These are phyloP conservation scores for Hypoxylon sp. DNA, from an alignment of 2,329 filamentous ascomycete genomes.

Conservation along the genomic window DNA sequence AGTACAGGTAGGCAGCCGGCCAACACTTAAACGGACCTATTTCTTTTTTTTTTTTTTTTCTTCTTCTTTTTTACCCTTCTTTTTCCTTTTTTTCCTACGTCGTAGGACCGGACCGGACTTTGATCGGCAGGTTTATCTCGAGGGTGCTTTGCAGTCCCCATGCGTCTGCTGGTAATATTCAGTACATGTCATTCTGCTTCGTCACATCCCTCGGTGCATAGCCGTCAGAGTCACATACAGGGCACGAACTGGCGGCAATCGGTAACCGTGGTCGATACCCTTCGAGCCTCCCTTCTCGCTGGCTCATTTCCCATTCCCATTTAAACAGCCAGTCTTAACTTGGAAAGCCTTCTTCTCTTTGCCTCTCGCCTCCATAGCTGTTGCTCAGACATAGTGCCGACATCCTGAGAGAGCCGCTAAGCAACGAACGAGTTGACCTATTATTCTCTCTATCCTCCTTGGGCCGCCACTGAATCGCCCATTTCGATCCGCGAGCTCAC, in stretches of 20 bases:
- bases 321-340: neutral
- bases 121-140: neutral
- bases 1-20: neutral
- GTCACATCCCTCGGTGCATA: neutral
- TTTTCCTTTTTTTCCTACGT: neutral
- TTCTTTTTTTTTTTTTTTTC: neutral
- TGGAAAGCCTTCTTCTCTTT: neutral
- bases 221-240: slow-evolving; percentile 14
- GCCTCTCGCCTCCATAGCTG: neutral
- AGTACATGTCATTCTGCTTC: slow-evolving; percentile 3
- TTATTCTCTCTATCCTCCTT: neutral
- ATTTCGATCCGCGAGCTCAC: neutral
- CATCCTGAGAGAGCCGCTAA: neutral
- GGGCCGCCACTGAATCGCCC: neutral
- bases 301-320: slow-evolving; percentile 2
- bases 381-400: neutral
- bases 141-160: neutral
- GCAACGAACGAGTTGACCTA: neutral
- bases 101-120: neutral
- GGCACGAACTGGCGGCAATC: slow-evolving; percentile 20
- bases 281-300: slow-evolving; percentile 4
- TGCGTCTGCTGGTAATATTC: slow-evolving; percentile 1
- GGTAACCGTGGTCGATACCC: slow-evolving; percentile 19
- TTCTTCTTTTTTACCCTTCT: neutral
- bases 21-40: neutral